phyloP scores from a whole-genome alignment of 257 asterid genomes.

The Rehmannia glutinosa region DNA sequence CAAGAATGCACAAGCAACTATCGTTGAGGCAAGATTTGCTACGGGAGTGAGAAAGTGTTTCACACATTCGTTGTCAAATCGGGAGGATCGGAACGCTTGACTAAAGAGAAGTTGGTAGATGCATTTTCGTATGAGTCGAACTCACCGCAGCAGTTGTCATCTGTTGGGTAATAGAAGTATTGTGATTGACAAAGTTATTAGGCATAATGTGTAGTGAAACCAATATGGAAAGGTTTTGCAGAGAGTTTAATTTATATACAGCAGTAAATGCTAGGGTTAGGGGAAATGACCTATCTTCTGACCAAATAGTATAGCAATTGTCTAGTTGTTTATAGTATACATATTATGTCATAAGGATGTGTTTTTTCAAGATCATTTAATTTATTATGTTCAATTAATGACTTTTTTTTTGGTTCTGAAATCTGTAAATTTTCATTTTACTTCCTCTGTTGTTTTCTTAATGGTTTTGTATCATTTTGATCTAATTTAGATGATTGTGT shows the following conservation, averaged over 20 bases:
- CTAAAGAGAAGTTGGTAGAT: constrained; percentile 65
- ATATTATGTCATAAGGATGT: constrained; percentile 6
- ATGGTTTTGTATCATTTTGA: neutral
- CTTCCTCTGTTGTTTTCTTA: neutral
- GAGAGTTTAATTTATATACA: constrained; percentile 23
- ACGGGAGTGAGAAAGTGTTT: constrained; percentile 47
- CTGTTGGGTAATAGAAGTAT: constrained; percentile 24
- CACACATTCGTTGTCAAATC: constrained; percentile 71
- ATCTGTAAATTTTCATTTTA: neutral
- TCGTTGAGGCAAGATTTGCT: constrained; percentile 54
- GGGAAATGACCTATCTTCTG: neutral
- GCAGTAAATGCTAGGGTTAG: constrained; percentile 24
- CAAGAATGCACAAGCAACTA: constrained; percentile 43
- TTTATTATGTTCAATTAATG: too few species aligned
- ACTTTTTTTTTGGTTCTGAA: too few species aligned
- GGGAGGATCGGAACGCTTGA: constrained; percentile 49
- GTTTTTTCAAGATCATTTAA: too few species aligned
- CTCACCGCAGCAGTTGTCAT: constrained; percentile 19
- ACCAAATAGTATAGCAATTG: neutral
- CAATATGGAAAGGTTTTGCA: constrained; percentile 23
- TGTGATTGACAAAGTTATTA: constrained; percentile 4
- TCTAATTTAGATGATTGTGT: neutral
- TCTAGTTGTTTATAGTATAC: constrained; percentile 19
- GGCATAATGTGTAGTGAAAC: constrained; percentile 21
- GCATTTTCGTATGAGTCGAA: constrained; percentile 40